These are phyloP conservation scores for Fusarium sambucinum DNA, from an alignment of 2,329 filamentous ascomycete genomes.

Conservation along the genomic window DNA sequence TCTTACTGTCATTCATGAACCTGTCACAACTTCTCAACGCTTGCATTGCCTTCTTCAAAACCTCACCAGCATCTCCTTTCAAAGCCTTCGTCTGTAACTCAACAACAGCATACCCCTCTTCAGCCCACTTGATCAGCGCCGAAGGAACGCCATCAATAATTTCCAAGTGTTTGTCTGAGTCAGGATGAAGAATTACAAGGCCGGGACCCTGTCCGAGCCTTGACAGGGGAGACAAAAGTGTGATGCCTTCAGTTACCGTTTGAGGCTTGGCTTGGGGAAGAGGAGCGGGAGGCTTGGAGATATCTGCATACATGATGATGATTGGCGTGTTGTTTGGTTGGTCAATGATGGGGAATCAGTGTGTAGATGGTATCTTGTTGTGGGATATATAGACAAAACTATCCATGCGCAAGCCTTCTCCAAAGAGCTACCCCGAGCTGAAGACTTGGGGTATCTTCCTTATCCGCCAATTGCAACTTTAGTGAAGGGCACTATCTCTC, in stretches of 20 bases:
- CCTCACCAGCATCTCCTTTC: slow-evolving; percentile 16
- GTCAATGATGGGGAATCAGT: background rate
- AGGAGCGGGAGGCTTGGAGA: slow-evolving; percentile 45
- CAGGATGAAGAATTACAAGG: slow-evolving; percentile 49
- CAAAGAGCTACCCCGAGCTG: background rate
- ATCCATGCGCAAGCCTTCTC: background rate
- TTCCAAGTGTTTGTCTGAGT: slow-evolving; percentile 9
- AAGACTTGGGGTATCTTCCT: background rate
- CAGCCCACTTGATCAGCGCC: slow-evolving; percentile 75
- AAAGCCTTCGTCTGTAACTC: slow-evolving; percentile 57
- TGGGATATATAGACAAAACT: background rate
- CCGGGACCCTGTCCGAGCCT: slow-evolving; percentile 55
- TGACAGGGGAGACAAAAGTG: slow-evolving; percentile 51
- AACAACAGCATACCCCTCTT: slow-evolving; percentile 74
- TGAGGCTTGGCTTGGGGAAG: slow-evolving; percentile 42
- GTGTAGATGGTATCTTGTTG: background rate
- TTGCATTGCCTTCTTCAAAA: slow-evolving; percentile 38
- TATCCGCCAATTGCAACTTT: background rate
- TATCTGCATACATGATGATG: slow-evolving; percentile 44
- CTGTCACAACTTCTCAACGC: slow-evolving; percentile 40
- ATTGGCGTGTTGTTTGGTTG: background rate
- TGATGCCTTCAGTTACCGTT: slow-evolving; percentile 35
- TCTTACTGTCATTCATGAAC: slow-evolving; percentile 54
- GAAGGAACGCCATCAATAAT: slow-evolving; percentile 59
- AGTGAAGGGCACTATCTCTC: background rate